A percentile compares a stretch with the other conserved stretches of the same genome.
Conservation (phyloP, 1,139 yeast genomes). For the Blastobotrys aristatus region DNA sequence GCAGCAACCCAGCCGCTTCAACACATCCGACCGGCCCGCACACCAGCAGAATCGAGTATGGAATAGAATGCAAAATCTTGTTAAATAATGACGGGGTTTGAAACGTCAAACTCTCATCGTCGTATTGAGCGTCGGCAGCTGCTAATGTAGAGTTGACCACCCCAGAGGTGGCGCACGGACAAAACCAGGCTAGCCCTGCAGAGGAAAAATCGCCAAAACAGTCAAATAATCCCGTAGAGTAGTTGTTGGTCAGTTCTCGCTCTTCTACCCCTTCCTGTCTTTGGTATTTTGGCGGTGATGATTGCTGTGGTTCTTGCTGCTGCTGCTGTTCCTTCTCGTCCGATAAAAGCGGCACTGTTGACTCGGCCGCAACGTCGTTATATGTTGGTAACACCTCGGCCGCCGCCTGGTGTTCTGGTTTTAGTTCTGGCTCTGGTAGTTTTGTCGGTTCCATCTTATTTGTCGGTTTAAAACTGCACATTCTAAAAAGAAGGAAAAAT, state of each 20-base stretch:
- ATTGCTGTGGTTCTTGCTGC: not conserved
- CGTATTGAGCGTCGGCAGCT: conserved; percentile 4
- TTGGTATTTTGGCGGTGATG: conserved; percentile 14
- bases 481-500: not conserved
- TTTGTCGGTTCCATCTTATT: not conserved
- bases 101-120: not conserved
- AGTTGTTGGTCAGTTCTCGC: conserved; percentile 14
- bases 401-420: not conserved
- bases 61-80: conserved; percentile 14
- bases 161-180: conserved; percentile 21
- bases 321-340: conserved; percentile 2
- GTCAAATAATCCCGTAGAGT: conserved; percentile 19
- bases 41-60: conserved; percentile 11
- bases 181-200: conserved; percentile 15
- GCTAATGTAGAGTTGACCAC: conserved; percentile 14
- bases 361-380: conserved; percentile 3
- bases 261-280: conserved; percentile 7
- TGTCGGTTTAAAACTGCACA: not conserved
- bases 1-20: conserved; percentile 15
- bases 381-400: not conserved
- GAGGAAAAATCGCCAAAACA: conserved; percentile 15
- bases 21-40: conserved; percentile 9
- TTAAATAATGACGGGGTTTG: conserved; percentile 3
- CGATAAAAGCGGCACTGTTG: conserved; percentile 1
- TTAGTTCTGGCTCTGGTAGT: conserved; percentile 10